Evolutionary conservation across 2,329 filamentous ascomycete genomes (phyloP).

Genomic region (Claviceps sp.): DNA sequence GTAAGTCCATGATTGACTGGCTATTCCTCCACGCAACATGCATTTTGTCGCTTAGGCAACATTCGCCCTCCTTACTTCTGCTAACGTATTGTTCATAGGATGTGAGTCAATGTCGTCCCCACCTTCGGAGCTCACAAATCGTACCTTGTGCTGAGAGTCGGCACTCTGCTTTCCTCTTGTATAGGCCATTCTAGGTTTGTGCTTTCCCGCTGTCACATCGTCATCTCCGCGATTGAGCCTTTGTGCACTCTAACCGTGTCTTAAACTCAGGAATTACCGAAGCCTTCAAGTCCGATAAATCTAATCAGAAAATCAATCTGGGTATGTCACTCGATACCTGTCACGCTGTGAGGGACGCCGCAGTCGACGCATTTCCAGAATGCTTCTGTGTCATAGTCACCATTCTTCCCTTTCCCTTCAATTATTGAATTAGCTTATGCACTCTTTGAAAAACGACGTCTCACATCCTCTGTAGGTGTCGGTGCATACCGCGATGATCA

Average conservation of each 20-base stretch:
- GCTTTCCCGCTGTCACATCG: slow-evolving; percentile 2
- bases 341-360: background rate
- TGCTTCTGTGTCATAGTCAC: background rate
- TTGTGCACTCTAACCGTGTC: slow-evolving; percentile 11
- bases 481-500: slow-evolving; percentile 97
- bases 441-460: slow-evolving; percentile 7
- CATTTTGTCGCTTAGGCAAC: background rate
- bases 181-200: slow-evolving; percentile 64
- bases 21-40: background rate
- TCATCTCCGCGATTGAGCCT: background rate
- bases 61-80: background rate
- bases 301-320: slow-evolving; percentile 94
- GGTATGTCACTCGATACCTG: slow-evolving; percentile 38
- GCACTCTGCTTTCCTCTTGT: background rate
- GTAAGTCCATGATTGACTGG: slow-evolving; percentile 41
- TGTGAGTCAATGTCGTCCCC: slow-evolving; percentile 6
- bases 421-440: background rate
- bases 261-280: slow-evolving; percentile 65
- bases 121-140: background rate
- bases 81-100: slow-evolving; percentile 5
- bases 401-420: background rate
- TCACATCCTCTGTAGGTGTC: slow-evolving; percentile 47
- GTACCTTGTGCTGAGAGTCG: background rate
- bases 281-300: slow-evolving; percentile 94
- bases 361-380: background rate